Evolutionary conservation across 129 eudicot genomes (phyloP), one percentile per base, ranked within the genome.

Genomic region (Heracleum sosnowskyi): DNA sequence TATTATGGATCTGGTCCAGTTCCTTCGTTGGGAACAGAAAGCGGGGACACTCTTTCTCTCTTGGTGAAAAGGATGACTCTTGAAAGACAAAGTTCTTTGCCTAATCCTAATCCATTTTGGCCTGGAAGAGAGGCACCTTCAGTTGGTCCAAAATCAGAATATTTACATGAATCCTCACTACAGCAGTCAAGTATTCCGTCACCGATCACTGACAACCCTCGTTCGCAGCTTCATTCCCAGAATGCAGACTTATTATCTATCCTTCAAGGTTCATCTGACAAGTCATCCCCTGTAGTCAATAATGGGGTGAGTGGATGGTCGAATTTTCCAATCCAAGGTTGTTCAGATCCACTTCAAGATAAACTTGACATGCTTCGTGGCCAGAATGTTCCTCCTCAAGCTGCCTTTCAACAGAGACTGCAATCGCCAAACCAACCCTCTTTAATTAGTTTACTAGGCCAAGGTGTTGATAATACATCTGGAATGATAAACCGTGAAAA

Each of bases 191-290:
- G 46, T 33, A 53, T 83, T 13, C 78, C 46, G 10, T 72, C 91
- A 34, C 77, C 90, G 18, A 44, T 89, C 72, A 36, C 83, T 75
- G 93, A 86, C 34, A 79, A 82, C 42, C 81, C 85, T 78, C 86
- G 70, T 6, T 77, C 75, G n/a, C 82, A 62, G 78, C 78, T 49
- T 70, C 76, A 77, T 80, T 76, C 96, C 28, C 91, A 88, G 57
- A 86, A 79, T 87, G 85, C 86, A 36, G 96, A 88, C 53, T 80
- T 85, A 79, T 76, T 82, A 89, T 84, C 97, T 36, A 62, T 85
- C 63, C 90, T 89, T 75, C 97, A 89, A 47, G 93, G 98, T 20
- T 84, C 88, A 36, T 81, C 93, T 34, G 96, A 86, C n/a, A 79
- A 91, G 71, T 69, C 98, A 53, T 51, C 83, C 33, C 35, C 92